These are phyloP conservation scores for Elongisporangium undulatum DNA, from an alignment of 352 stramenopile species.

Conservation along the genomic window DNA sequence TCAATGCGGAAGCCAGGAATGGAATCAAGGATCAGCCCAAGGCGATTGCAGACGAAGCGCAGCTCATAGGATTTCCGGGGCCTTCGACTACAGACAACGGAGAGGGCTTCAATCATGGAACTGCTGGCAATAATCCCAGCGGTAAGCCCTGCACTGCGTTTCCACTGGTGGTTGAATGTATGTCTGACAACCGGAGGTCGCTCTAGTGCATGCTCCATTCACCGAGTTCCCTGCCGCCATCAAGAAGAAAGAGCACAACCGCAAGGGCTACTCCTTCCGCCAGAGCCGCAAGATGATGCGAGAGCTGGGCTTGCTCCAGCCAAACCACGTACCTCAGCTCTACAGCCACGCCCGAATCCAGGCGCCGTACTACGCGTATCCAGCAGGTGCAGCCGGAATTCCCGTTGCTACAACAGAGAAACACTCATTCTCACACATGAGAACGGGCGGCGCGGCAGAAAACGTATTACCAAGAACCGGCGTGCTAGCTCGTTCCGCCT, in stretches of 20 bases:
- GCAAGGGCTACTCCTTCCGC: slow-evolving; percentile 63
- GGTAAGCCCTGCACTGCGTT: not conserved
- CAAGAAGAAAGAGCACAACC: slow-evolving; percentile 66
- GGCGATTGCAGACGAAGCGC: not conserved
- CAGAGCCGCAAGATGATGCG: slow-evolving; percentile 45
- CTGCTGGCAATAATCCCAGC: not conserved
- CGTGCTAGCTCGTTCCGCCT: not conserved
- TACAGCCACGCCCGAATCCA: not conserved
- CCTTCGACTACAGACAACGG: not conserved
- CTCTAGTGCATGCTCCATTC: not conserved
- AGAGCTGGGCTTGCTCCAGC: slow-evolving; percentile 10
- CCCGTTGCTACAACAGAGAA: not conserved
- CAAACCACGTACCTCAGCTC: not conserved
- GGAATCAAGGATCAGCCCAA: not conserved
- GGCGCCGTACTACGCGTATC: not conserved
- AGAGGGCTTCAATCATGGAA: not conserved
- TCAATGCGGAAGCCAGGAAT: not conserved
- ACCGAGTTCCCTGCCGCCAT: not conserved
- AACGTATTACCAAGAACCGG: not conserved
- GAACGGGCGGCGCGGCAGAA: too few species aligned
- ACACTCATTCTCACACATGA: not conserved
- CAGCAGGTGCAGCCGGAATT: not conserved
- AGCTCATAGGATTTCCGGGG: not conserved
- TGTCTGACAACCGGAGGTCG: not conserved
- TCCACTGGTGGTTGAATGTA: not conserved